Percentiles rank a stretch among this genome's conserved stretches.
phyloP scores from a whole-genome alignment of 2,329 filamentous ascomycete genomes.

The Dactylonectria macrodidyma region DNA sequence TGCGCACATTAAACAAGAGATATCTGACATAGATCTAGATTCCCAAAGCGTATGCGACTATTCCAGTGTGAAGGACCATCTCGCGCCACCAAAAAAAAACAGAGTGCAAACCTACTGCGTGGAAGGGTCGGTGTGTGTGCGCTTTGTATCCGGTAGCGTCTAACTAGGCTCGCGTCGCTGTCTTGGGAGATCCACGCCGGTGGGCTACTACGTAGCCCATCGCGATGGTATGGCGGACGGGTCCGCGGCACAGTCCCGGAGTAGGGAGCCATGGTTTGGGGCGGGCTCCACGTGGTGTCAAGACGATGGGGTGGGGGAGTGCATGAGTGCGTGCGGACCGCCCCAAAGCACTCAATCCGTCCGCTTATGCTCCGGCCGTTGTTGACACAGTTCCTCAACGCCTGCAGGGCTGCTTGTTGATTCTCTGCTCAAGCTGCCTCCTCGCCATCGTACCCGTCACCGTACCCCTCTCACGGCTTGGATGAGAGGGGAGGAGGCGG shows the following conservation, averaged over 20 bases:
- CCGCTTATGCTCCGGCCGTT: conserved; percentile 5
- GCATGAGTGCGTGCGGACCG: conserved; percentile 34
- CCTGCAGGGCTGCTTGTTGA: conserved; percentile 11
- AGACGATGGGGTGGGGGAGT: conserved; percentile 44
- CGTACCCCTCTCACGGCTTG: not conserved
- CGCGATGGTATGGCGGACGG: conserved; percentile 41
- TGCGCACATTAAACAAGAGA: not conserved
- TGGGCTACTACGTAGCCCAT: conserved; percentile 25
- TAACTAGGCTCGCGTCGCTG: conserved; percentile 27
- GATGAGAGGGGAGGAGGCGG: not conserved
- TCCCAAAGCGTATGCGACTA: not conserved
- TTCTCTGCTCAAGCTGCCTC: conserved; percentile 7
- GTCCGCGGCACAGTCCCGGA: conserved; percentile 49
- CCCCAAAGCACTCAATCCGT: conserved; percentile 24
- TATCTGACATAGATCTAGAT: not conserved
- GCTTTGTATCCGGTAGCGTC: conserved; percentile 23
- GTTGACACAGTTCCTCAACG: conserved; percentile 17
- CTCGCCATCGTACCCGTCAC: not conserved
- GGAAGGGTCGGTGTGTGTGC: conserved; percentile 21
- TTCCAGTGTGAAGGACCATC: conserved; percentile 1
- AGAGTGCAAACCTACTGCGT: conserved; percentile 4
- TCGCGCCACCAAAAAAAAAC: conserved; percentile 8
- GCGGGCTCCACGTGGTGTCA: conserved; percentile 48
- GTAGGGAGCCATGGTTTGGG: conserved; percentile 44
- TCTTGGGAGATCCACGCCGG: conserved; percentile 35